Evolutionary conservation across 768 basidiomycete genomes (phyloP).

Genomic region (Suillus subaureus): DNA sequence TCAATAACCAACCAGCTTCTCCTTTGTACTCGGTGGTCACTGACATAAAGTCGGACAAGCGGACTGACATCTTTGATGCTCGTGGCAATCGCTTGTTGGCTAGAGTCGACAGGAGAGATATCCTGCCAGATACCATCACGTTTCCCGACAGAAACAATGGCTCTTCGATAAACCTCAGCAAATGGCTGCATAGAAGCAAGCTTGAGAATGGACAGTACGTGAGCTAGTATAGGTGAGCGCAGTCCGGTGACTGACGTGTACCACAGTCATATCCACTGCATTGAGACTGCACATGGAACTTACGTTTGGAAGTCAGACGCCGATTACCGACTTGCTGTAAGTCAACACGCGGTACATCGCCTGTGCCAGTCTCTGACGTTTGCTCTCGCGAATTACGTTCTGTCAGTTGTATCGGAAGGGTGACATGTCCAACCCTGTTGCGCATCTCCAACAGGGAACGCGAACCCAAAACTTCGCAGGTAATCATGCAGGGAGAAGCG

Average conservation of each 20-base stretch:
- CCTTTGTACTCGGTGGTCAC: conserved; percentile 19
- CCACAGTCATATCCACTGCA: conserved; percentile 14
- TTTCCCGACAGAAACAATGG: conserved; percentile 10
- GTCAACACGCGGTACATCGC: background rate
- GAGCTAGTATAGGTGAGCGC: background rate
- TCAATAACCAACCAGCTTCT: conserved; percentile 2
- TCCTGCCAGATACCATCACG: conserved; percentile 20
- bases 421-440: conserved; percentile 10
- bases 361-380: conserved; percentile 1
- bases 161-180: conserved; percentile 14
- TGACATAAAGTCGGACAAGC: conserved; percentile 11
- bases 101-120: conserved; percentile 6
- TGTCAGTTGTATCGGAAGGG: conserved; percentile 15
- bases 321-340: conserved; percentile 14
- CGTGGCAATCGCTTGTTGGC: conserved; percentile 13
- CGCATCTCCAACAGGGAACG: conserved; percentile 13
- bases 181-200: conserved; percentile 17
- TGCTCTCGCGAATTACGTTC: background rate
- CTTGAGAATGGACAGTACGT: conserved; percentile 19
- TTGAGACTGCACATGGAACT: conserved; percentile 9
- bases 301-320: conserved; percentile 20
- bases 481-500: conserved; percentile 13
- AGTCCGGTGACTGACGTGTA: background rate
- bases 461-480: conserved; percentile 11
- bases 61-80: conserved; percentile 13